Percentiles rank a stretch among this genome's conserved stretches.
These are phyloP conservation scores for Colletotrichum zoysiae DNA, from an alignment of 2,329 filamentous ascomycete species.

Conservation along the genomic window DNA sequence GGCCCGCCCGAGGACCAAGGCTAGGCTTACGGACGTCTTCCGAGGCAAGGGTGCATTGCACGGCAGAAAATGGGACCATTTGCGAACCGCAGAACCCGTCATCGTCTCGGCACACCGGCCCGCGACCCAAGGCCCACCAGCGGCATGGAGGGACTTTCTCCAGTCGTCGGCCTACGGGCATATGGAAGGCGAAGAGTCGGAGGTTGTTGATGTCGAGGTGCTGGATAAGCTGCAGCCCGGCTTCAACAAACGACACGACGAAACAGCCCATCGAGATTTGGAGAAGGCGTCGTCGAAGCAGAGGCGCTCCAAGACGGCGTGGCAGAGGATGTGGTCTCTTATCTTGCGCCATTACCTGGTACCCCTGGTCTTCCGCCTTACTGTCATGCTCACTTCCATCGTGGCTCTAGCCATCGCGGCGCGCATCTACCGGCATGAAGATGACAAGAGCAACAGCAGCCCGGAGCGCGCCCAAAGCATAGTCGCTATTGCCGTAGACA, in stretches of 20 bases:
- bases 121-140: conserved; percentile 55
- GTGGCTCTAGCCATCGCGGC: conserved; percentile 83
- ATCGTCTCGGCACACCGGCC: conserved; percentile 65
- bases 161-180: conserved; percentile 66
- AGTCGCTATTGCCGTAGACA: conserved; percentile 91
- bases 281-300: conserved; percentile 45
- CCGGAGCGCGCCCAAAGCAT: conserved; percentile 81
- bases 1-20: conserved; percentile 50
- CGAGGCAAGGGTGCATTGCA: conserved; percentile 60
- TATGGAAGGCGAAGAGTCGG: conserved; percentile 60
- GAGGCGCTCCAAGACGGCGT: conserved; percentile 51
- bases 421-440: conserved; percentile 76
- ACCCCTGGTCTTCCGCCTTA: conserved; percentile 84
- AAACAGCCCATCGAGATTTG: conserved; percentile 48
- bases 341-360: conserved; percentile 87
- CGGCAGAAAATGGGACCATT: conserved; percentile 70
- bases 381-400: conserved; percentile 85
- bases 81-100: conserved; percentile 70
- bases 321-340: conserved; percentile 73
- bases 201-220: conserved; percentile 60
- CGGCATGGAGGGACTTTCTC: conserved; percentile 67
- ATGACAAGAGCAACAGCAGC: conserved; percentile 54
- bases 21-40: conserved; percentile 61
- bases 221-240: conserved; percentile 61
- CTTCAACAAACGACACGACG: conserved; percentile 56